Evolutionary conservation across 2,329 filamentous ascomycete species (phyloP), one percentile per base, ranked within the genome.

Genomic region (Pyricularia pennisetigena): DNA sequence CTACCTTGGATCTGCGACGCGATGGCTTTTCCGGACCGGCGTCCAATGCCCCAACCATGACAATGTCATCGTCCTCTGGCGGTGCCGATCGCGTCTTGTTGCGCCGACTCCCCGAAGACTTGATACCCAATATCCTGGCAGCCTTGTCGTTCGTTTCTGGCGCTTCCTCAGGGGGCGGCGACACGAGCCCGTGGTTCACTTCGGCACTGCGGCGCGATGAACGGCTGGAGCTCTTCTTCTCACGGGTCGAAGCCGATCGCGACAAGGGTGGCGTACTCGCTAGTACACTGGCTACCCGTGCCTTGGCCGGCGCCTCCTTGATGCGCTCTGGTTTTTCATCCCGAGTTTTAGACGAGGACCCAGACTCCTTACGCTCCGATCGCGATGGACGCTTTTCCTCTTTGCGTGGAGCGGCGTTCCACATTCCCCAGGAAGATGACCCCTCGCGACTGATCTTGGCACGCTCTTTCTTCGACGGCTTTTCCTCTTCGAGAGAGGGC

Each of bases 401-500:
- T 76, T 79, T 74, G 57, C 72, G 75, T 23, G 80, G 82, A 78
- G 3, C 84, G 20, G 87, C 84, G 23, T 85, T 86, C 90, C 90
- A 94, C 76, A 88, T 87, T 49, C 88, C 90, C 92, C 93, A 95
- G 32, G 90, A 88, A 4, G 41, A 20, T 14, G 86, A 82, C 49
- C 86, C 84, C 54, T 90, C 89, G 69, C 92, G 90, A 72, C 88
- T 91, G 71, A 93, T 86, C 74, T 90, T 92, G 30, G 90, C 81
- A 16, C 93, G 90, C 71, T 96, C 91, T 76, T 90, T 96, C 78
- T 88, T 92, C 3, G 83, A 83, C 67, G 85, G 86, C 70, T 82
- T 87, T 30, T 63, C 61, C 14, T 83, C 79, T 66, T 88, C 86
- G 20, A 86, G 79, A 4, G 83, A 82, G 30, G 84, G 82, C 8